A percentile compares a stretch with the other conserved stretches of the same genome.
These are phyloP conservation scores for Aspergillus leporis DNA, from an alignment of 495 filamentous ascomycete genomes.

Conservation along the genomic window DNA sequence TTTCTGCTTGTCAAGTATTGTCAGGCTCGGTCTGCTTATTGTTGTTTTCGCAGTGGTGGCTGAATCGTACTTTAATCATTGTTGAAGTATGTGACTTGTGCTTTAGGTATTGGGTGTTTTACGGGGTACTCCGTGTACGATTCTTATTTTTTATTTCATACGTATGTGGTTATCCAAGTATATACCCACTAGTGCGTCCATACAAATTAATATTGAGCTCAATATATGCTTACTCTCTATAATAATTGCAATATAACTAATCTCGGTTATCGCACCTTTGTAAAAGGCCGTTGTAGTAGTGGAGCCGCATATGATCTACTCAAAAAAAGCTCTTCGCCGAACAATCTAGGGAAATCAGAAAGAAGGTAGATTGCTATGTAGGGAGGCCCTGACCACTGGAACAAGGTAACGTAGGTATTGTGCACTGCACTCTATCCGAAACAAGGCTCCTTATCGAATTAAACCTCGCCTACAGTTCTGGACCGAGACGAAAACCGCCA, in stretches of 20 bases:
- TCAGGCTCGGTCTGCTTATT: background rate
- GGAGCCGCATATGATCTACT: background rate
- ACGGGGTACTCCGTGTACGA: too few relatives aligned
- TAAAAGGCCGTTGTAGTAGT: background rate
- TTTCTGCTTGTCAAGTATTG: background rate
- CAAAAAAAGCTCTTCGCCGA: background rate
- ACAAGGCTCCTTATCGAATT: background rate
- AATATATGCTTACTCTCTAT: background rate
- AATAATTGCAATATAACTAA: background rate
- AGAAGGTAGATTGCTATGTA: background rate
- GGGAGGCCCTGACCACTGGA: background rate
- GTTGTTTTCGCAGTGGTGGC: too few relatives aligned
- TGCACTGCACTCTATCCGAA: background rate
- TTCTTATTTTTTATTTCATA: background rate
- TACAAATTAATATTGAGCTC: background rate
- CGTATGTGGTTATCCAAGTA: background rate
- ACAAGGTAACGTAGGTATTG: background rate
- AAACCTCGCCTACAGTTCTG: background rate
- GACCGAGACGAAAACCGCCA: background rate
- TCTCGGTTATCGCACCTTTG: too few relatives aligned
- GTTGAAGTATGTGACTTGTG: too few relatives aligned
- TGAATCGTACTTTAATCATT: too few relatives aligned
- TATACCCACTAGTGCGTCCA: background rate
- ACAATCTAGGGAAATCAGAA: background rate
- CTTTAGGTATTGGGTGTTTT: too few relatives aligned